Percentiles rank a stretch among this genome's conserved stretches.
These are phyloP conservation scores for Holtermannia corniformis DNA, from an alignment of 768 basidiomycete genomes.

Conservation along the genomic window DNA sequence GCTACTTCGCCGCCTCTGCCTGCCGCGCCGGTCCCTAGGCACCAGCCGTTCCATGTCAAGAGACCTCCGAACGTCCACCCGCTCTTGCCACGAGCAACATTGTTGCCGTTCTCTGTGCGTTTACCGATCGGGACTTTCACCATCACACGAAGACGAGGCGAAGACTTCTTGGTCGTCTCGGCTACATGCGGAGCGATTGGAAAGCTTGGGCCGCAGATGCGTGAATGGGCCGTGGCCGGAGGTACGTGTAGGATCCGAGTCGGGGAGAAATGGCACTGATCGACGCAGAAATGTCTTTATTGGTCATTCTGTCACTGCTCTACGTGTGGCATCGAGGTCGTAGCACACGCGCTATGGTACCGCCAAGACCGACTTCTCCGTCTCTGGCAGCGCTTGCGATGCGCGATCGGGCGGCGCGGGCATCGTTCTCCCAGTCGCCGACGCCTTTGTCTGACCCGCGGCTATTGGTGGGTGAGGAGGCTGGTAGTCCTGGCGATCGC, in stretches of 20 bases:
- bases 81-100: conserved; percentile 1
- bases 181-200: conserved; percentile 17
- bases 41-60: neutral
- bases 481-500: neutral
- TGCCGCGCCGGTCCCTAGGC: neutral
- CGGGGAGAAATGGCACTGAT: neutral
- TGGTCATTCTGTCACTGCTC: conserved; percentile 22
- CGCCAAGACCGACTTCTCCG: conserved; percentile 5
- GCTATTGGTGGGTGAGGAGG: neutral
- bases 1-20: too few species aligned
- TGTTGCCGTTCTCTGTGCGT: neutral
- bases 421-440: conserved; percentile 2
- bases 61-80: neutral
- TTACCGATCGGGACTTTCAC: conserved; percentile 7
- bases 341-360: neutral
- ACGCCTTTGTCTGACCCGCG: neutral
- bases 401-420: conserved; percentile 8
- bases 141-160: conserved; percentile 25
- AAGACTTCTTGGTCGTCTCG: conserved; percentile 22
- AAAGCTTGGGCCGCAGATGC: conserved; percentile 20
- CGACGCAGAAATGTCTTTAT: conserved; percentile 18
- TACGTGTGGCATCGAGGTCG: conserved; percentile 5
- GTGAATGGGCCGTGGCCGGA: conserved; percentile 29
- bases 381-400: neutral
- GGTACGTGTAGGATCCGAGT: conserved; percentile 7